Conservation (phyloP, 352 stramenopile genomes). For the Phytopythium chamaehyphon region DNA sequence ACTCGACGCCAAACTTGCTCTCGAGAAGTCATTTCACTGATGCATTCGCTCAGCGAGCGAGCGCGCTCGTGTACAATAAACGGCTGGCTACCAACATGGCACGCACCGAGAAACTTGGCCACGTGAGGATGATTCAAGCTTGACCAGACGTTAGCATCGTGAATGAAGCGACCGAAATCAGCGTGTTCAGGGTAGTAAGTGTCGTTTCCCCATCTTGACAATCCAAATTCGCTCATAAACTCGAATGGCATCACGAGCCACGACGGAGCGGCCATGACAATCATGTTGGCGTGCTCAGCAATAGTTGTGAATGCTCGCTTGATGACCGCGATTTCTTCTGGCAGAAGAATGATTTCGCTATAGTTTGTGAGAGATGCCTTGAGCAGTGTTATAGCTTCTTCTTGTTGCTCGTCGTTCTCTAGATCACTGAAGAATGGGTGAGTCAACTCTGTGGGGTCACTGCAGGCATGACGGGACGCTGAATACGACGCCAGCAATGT, state of each 20-base stretch:
- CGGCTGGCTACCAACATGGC: conserved; percentile 20
- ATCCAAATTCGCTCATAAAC: background rate
- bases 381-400: background rate
- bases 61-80: conserved; percentile 20
- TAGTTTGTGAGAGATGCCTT: background rate
- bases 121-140: conserved; percentile 25
- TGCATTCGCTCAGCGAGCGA: background rate
- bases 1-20: conserved; percentile 12
- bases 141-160: conserved; percentile 11
- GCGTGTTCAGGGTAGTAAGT: background rate
- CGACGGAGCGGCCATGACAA: background rate
- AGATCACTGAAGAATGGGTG: background rate
- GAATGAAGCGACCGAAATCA: background rate
- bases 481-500: background rate
- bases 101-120: conserved; percentile 19
- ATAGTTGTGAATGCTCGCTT: background rate
- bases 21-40: background rate
- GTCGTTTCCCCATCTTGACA: conserved; percentile 3
- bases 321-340: background rate
- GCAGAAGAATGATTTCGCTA: background rate
- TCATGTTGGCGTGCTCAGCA: background rate
- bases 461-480: background rate
- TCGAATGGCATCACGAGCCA: conserved; percentile 1
- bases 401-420: background rate
- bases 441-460: no score